Conservation (phyloP, 495 filamentous ascomycete genomes). For the Neurospora tetraspora region DNA sequence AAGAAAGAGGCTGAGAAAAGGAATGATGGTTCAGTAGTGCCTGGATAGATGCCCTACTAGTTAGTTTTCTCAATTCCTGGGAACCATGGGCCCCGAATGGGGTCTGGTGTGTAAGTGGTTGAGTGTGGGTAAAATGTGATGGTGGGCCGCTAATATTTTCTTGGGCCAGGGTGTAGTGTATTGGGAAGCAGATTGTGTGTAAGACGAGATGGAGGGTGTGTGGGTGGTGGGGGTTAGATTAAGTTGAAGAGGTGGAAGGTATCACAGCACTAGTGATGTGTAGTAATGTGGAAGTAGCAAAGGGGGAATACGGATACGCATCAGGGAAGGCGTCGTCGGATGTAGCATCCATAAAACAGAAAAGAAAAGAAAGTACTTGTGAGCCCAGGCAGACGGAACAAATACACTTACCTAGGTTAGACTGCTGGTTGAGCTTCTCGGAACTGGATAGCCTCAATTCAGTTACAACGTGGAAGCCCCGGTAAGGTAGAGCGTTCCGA, state of each 20-base stretch:
- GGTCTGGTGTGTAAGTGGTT: neutral
- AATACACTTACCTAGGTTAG: slow-evolving; percentile 12
- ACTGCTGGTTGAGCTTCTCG: neutral
- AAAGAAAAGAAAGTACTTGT: slow-evolving; percentile 5
- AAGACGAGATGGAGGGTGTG: neutral
- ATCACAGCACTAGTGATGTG: neutral
- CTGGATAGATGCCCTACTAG: neutral
- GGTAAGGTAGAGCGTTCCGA: neutral
- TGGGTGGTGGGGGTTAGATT: neutral
- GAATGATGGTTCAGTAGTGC: neutral
- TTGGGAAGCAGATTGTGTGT: neutral
- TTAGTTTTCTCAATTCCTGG: neutral
- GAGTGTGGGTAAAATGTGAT: neutral
- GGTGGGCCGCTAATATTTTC: neutral
- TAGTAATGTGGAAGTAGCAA: neutral
- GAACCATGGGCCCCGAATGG: neutral
- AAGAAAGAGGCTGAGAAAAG: neutral
- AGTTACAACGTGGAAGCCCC: slow-evolving; percentile 11
- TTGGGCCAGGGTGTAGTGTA: neutral
- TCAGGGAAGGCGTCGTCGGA: neutral
- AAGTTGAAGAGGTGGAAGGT: neutral
- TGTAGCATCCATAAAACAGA: neutral
- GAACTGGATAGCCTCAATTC: neutral
- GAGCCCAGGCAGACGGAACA: neutral
- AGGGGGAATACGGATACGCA: neutral